phyloP scores from a whole-genome alignment of 1,284 basidiomycete species.

The Agaricales sp. region DNA sequence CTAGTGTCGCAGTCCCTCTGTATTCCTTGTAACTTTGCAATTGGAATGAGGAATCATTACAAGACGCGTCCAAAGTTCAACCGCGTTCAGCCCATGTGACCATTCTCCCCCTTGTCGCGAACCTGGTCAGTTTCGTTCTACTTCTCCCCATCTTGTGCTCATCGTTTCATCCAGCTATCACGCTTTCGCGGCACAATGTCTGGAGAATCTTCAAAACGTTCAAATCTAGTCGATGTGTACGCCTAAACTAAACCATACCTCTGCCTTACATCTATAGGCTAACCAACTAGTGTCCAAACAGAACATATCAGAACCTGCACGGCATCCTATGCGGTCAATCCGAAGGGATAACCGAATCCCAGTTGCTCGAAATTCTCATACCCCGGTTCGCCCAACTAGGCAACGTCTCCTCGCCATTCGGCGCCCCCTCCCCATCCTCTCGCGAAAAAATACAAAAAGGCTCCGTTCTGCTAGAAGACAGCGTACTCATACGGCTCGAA shows the following conservation, averaged over 20 bases:
- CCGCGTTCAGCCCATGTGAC: not conserved
- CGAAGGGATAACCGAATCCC: constrained; percentile 44
- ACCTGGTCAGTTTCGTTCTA: not conserved
- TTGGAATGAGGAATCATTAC: no score
- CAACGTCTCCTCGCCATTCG: constrained; percentile 50
- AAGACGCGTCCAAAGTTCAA: no score
- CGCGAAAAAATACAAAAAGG: constrained; percentile 56
- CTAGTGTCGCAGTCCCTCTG: no score
- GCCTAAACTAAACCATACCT: constrained; percentile 11
- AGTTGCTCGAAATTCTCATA: constrained; percentile 45
- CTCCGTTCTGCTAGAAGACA: constrained; percentile 54
- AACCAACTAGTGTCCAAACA: constrained; percentile 16
- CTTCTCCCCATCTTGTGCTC: not conserved
- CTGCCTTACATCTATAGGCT: not conserved
- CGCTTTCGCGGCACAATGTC: constrained; percentile 20
- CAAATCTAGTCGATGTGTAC: constrained; percentile 47
- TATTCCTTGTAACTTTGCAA: no score
- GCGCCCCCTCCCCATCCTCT: constrained; percentile 56
- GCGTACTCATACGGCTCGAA: constrained; percentile 48
- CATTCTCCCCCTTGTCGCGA: not conserved
- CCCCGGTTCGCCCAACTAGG: constrained; percentile 47
- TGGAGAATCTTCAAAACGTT: constrained; percentile 29
- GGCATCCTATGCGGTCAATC: constrained; percentile 44
- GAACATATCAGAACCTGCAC: constrained; percentile 60
- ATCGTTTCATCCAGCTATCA: not conserved